These are phyloP conservation scores for Cystobasidiaceae sp. DNA, from an alignment of 1,284 basidiomycete species.

Conservation along the genomic window DNA sequence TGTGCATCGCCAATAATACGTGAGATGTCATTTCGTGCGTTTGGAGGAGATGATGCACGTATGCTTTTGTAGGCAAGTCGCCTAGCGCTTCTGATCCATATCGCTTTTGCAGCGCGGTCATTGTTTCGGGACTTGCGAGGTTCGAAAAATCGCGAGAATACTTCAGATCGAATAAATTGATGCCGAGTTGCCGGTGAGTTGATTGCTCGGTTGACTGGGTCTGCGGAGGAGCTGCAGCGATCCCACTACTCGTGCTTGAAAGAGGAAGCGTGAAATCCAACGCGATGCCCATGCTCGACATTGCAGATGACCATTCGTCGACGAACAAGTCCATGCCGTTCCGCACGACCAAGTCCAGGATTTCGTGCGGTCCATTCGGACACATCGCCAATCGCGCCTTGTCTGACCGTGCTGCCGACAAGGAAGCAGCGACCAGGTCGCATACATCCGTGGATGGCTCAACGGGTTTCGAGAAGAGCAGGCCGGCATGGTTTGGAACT, in stretches of 20 bases:
- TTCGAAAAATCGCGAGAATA: constrained; percentile 60
- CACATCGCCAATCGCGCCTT: constrained; percentile 63
- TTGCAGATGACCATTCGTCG: constrained; percentile 61
- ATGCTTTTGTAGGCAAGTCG: constrained; percentile 57
- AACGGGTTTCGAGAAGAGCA: constrained; percentile 32
- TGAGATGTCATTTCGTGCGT: constrained; percentile 83
- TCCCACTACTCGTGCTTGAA: too few species aligned
- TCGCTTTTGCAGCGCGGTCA: constrained; percentile 40
- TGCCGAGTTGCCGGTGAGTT: not conserved
- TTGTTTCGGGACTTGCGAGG: constrained; percentile 51
- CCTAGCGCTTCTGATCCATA: constrained; percentile 22
- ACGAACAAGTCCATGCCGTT: constrained; percentile 71
- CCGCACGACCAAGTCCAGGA: constrained; percentile 59
- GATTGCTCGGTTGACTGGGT: not conserved
- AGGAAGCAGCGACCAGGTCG: constrained; percentile 57
- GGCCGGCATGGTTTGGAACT: constrained; percentile 32
- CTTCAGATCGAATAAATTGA: constrained; percentile 55
- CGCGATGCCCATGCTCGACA: constrained; percentile 61
- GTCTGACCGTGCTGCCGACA: constrained; percentile 52
- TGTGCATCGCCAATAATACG: constrained; percentile 64
- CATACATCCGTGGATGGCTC: constrained; percentile 42
- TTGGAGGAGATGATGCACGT: constrained; percentile 71
- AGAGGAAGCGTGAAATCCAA: constrained; percentile 71
- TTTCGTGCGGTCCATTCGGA: constrained; percentile 62
- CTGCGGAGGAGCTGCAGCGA: constrained; percentile 49